Percentiles rank a stretch among this genome's conserved stretches.
Evolutionary conservation across 2,329 filamentous ascomycete species (phyloP).

Genomic region (Sclerotinia nivalis): DNA sequence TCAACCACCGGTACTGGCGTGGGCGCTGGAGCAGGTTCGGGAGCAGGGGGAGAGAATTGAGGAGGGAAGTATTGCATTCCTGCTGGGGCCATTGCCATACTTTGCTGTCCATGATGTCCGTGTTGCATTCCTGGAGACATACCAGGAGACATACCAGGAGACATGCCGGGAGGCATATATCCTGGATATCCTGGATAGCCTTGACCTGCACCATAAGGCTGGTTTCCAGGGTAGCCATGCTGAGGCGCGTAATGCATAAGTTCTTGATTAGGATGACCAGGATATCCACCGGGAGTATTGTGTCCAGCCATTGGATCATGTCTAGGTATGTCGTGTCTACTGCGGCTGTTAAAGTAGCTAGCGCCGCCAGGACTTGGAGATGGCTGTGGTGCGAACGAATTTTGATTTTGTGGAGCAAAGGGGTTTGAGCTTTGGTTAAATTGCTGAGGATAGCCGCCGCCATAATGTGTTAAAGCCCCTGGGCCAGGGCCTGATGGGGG

Average conservation of each 20-base stretch:
- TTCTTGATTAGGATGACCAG: slow-evolving; percentile 35
- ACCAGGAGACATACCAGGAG: slow-evolving; percentile 23
- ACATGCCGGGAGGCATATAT: slow-evolving; percentile 28
- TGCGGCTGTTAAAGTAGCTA: slow-evolving; percentile 37
- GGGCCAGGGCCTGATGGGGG: slow-evolving; percentile 27
- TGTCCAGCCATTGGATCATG: slow-evolving; percentile 44
- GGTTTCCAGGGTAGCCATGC: slow-evolving; percentile 21
- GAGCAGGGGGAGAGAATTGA: slow-evolving; percentile 34
- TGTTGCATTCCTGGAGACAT: slow-evolving; percentile 17
- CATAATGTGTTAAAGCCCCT: slow-evolving; percentile 40
- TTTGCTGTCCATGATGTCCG: slow-evolving; percentile 16
- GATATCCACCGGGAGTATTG: slow-evolving; percentile 30
- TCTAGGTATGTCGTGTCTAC: slow-evolving; percentile 46
- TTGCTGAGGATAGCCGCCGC: slow-evolving; percentile 34
- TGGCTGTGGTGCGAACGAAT: slow-evolving; percentile 39
- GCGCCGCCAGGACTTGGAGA: slow-evolving; percentile 37
- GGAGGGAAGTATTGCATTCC: slow-evolving; percentile 33
- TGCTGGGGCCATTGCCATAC: slow-evolving; percentile 14
- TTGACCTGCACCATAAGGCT: slow-evolving; percentile 16
- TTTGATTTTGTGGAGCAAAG: slow-evolving; percentile 23
- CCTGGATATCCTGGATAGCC: slow-evolving; percentile 34
- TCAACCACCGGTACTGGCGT: slow-evolving; percentile 25
- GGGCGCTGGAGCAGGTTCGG: slow-evolving; percentile 29
- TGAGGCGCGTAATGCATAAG: slow-evolving; percentile 41
- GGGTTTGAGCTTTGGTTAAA: slow-evolving; percentile 24